phyloP scores from a whole-genome alignment of 306 rosid genomes.

The Acacia confusa region DNA sequence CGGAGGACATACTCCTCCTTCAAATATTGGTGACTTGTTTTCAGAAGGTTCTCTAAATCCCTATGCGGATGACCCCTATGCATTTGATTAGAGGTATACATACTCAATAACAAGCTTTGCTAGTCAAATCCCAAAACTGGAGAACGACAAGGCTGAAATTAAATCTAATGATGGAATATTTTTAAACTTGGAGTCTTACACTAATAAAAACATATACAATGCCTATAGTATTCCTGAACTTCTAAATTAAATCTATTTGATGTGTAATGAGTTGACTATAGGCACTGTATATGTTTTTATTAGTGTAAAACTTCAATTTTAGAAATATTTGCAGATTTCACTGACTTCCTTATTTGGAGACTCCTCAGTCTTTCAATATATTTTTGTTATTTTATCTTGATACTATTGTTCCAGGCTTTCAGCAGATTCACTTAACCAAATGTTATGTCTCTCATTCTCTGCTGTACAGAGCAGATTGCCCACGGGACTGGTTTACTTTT shows the following conservation, averaged over 20 bases:
- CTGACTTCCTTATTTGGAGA: neutral
- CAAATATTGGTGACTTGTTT: constrained; percentile 89
- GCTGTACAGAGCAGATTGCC: neutral
- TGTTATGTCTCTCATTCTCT: neutral
- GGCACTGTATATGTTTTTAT: neutral
- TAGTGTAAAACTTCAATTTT: neutral
- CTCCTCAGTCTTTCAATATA: constrained; percentile 2
- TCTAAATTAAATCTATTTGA: neutral
- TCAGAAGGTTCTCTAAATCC: constrained; percentile 97
- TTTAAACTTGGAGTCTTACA: too few relatives aligned
- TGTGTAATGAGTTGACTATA: neutral
- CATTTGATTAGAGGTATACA: constrained; percentile 86
- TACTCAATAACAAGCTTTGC: neutral
- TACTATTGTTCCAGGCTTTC: neutral
- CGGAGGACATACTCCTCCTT: constrained; percentile 54
- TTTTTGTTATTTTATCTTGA: neutral
- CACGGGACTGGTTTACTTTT: neutral
- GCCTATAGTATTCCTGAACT: neutral
- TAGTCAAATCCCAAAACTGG: neutral
- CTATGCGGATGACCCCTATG: constrained; percentile 96
- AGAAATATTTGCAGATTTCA: neutral
- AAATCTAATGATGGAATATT: neutral
- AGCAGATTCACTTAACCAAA: neutral
- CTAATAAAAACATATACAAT: neutral
- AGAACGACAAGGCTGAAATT: neutral